A percentile compares a stretch with the other conserved stretches of the same genome.
Conservation (phyloP, 176 grass and related monocot species). For the barley (Hordeum vulgare) region MorexV3_pseudomolecules_assembly NC_058524.1:216919672-216920171, state of each 20-base stretch:
- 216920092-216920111: constrained; percentile 56
- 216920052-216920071: constrained; percentile 64
- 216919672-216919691: constrained; percentile 49
- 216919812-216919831: not conserved
- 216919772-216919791: not conserved
- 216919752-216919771: constrained; percentile 38
- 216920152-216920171: constrained; percentile 54
- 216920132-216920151: constrained; percentile 71
- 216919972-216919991: not conserved
- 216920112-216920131: constrained; percentile 81
- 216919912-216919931: not conserved
- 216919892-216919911: not conserved
- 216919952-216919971: not conserved
- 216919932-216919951: constrained; percentile 42
- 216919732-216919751: constrained; percentile 24
- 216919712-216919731: constrained; percentile 43
- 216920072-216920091: constrained; percentile 50
- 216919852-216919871: not conserved
- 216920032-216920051: constrained; percentile 11
- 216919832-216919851: not conserved
- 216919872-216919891: constrained; percentile 3
- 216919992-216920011: not conserved
- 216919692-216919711: constrained; percentile 60
- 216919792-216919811: constrained; percentile 6
- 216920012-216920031: not conserved